A percentile compares a stretch with the other conserved stretches of the same genome.
Conservation (phyloP, 2,329 filamentous ascomycete genomes). For the Alternaria novae-zelandiae region DNA sequence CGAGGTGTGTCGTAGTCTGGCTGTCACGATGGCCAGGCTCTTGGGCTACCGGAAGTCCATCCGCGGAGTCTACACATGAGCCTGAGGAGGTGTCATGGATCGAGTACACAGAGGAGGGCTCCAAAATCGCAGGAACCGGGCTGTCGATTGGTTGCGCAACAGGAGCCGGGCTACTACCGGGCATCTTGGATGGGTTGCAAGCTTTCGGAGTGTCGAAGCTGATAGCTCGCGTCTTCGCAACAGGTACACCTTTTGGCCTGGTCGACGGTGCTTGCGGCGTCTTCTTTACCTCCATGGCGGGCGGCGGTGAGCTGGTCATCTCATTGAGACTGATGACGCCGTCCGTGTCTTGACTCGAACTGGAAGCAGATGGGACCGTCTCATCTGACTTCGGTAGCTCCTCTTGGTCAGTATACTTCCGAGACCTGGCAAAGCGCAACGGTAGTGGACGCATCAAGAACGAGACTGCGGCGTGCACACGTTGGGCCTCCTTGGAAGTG, state of each 20-base stretch:
- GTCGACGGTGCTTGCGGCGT: constrained; percentile 19
- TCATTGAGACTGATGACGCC: background rate
- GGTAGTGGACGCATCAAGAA: constrained; percentile 33
- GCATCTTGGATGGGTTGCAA: constrained; percentile 5
- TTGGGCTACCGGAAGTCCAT: constrained; percentile 10
- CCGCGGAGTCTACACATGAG: constrained; percentile 20
- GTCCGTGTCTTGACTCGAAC: background rate
- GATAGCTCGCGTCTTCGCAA: constrained; percentile 3
- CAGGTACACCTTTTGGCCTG: constrained; percentile 13
- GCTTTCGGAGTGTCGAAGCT: constrained; percentile 8
- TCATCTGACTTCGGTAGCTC: constrained; percentile 4
- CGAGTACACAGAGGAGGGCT: constrained; percentile 35
- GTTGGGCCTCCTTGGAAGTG: constrained; percentile 42
- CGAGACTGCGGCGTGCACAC: constrained; percentile 31
- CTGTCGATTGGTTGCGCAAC: constrained; percentile 21
- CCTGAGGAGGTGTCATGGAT: constrained; percentile 25
- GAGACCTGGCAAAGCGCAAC: constrained; percentile 22
- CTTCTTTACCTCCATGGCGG: constrained; percentile 8
- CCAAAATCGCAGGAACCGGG: constrained; percentile 14
- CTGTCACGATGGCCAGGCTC: constrained; percentile 34
- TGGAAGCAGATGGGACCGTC: constrained; percentile 6
- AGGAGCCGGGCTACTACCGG: constrained; percentile 1
- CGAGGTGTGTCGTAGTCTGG: constrained; percentile 45
- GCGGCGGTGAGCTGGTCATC: background rate
- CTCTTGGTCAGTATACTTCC: constrained; percentile 12